Conservation (phyloP, 345 rosid species). For the Carallia brachiata region DNA sequence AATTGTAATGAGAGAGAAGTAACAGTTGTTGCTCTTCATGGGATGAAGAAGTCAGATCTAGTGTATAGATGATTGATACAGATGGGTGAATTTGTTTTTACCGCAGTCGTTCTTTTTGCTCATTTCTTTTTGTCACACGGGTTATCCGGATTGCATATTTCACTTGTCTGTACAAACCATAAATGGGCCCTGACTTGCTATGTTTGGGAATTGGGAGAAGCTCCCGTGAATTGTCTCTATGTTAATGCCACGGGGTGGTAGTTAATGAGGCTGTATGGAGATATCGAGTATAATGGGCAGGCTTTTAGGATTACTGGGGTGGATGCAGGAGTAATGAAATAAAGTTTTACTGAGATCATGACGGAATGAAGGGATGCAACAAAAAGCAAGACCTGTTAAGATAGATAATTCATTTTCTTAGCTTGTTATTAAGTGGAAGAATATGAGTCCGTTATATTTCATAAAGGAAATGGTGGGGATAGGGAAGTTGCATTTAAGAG, state of each 20-base stretch:
- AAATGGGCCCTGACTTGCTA: background rate
- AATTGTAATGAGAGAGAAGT: background rate
- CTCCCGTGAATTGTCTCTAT: background rate
- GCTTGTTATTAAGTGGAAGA: background rate
- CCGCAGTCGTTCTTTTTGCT: background rate
- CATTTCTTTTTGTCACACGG: background rate
- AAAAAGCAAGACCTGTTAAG: background rate
- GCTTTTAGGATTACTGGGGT: background rate
- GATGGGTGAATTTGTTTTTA: background rate
- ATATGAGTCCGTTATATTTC: background rate
- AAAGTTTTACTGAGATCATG: background rate
- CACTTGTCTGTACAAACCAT: background rate
- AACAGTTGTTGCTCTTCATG: background rate
- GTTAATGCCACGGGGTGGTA: background rate
- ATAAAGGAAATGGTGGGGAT: background rate
- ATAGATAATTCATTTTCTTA: background rate
- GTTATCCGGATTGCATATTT: background rate
- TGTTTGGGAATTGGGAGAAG: slow-evolving; percentile 6
- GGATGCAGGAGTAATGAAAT: background rate
- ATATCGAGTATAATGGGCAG: background rate
- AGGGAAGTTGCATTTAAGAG: background rate
- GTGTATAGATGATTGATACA: background rate
- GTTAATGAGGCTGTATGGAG: background rate
- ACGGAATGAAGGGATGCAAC: background rate
- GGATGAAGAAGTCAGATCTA: slow-evolving; percentile 10